Percentiles rank a stretch among this genome's conserved stretches.
Evolutionary conservation across 768 basidiomycete species (phyloP).

Genomic region (Suillus hirtellus): DNA sequence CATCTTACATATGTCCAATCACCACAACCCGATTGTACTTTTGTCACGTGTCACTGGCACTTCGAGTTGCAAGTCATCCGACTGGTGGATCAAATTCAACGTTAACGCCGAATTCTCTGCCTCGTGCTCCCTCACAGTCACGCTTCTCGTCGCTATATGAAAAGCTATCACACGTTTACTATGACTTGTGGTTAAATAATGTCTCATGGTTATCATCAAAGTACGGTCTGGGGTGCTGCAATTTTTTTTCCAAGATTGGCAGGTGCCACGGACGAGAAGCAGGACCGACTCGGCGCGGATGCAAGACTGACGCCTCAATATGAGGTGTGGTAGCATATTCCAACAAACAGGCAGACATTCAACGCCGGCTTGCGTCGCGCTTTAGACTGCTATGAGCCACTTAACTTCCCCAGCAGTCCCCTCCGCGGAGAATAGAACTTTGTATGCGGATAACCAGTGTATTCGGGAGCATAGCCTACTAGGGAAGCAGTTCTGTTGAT

Average conservation of each 20-base stretch:
- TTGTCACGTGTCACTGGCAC: background rate
- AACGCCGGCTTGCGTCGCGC: background rate
- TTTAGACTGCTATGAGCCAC: background rate
- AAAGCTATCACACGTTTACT: background rate
- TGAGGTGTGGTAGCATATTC: constrained; percentile 25
- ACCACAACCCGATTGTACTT: background rate
- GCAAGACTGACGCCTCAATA: background rate
- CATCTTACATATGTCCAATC: constrained; percentile 2
- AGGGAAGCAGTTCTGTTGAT: background rate
- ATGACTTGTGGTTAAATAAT: background rate
- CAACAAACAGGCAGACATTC: constrained; percentile 15
- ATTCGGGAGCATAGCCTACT: background rate
- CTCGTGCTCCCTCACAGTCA: background rate
- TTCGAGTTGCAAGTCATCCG: background rate
- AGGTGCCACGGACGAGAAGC: constrained; percentile 13
- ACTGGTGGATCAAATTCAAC: background rate
- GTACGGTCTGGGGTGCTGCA: constrained; percentile 15
- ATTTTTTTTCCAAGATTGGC: constrained; percentile 17
- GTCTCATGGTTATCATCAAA: background rate
- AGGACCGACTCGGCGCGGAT: background rate
- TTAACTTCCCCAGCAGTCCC: background rate
- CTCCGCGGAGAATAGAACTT: background rate
- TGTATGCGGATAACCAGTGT: background rate
- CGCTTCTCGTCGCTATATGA: background rate
- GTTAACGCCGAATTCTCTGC: background rate